Evolutionary conservation across 1,139 yeast genomes (phyloP).

Genomic region (Meyerozyma smithsonii): DNA sequence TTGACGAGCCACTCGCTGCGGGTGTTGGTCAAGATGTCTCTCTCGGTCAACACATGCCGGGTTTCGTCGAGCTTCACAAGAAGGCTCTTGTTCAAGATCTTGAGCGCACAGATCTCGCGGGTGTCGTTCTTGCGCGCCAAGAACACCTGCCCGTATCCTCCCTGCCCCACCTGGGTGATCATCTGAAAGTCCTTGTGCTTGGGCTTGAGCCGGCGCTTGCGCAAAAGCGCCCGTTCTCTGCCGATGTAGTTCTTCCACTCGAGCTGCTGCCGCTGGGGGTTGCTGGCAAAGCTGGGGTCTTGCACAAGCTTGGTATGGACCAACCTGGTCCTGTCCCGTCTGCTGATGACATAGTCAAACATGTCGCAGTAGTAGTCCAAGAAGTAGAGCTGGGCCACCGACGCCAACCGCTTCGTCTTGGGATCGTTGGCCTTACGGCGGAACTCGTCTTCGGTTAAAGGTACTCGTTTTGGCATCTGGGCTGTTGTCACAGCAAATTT

Average conservation of each 20-base stretch:
- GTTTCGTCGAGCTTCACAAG: conserved; percentile 90
- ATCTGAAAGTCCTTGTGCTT: conserved; percentile 93
- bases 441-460: conserved; percentile 40
- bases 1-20: conserved; percentile 96
- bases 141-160: conserved; percentile 97
- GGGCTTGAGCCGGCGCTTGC: conserved; percentile 88
- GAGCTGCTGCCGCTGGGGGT: conserved; percentile 47
- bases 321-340: conserved; percentile 72
- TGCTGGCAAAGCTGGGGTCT: conserved; percentile 34
- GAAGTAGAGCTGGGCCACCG: conserved; percentile 79
- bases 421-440: conserved; percentile 60
- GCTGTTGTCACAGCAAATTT: conserved; percentile 31
- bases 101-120: conserved; percentile 91
- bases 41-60: conserved; percentile 90
- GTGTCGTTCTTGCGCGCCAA: conserved; percentile 93
- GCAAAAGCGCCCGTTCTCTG: conserved; percentile 76
- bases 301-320: conserved; percentile 55
- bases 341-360: conserved; percentile 85
- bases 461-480: conserved; percentile 27
- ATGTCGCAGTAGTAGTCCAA: conserved; percentile 94
- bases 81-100: conserved; percentile 82
- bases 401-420: conserved; percentile 80
- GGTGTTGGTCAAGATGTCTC: conserved; percentile 93
- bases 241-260: conserved; percentile 84
- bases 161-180: conserved; percentile 98